Percentiles rank a stretch among this genome's conserved stretches.
phyloP scores from a whole-genome alignment of 2,329 filamentous ascomycete genomes.

The Diplodia corticola region DNA sequence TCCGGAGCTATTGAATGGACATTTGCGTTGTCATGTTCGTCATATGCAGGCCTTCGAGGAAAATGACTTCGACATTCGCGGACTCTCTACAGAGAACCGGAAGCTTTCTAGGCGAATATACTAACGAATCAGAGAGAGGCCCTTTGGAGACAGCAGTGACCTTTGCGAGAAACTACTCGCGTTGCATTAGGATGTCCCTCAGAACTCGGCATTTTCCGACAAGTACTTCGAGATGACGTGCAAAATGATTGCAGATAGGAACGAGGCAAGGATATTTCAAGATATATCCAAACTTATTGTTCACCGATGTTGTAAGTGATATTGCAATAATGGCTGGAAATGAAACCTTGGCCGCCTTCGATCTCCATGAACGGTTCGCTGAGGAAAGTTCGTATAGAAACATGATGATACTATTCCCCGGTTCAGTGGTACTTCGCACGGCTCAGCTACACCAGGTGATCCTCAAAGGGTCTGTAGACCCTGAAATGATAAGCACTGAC shows the following conservation, averaged over 20 bases:
- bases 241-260: neutral
- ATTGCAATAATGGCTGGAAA: neutral
- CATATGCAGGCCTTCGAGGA: too few relatives aligned
- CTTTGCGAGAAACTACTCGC: slow-evolving; percentile 37
- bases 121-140: slow-evolving; percentile 37
- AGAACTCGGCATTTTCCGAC: slow-evolving; percentile 41
- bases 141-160: slow-evolving; percentile 25
- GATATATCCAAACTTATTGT: slow-evolving; percentile 17
- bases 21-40: too few relatives aligned
- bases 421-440: neutral
- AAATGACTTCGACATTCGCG: slow-evolving; percentile 36
- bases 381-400: too few relatives aligned
- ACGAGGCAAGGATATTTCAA: neutral
- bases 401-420: too few relatives aligned
- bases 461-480: neutral
- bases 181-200: slow-evolving; percentile 34
- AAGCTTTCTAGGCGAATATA: slow-evolving; percentile 42
- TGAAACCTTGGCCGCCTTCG: neutral
- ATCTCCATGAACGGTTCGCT: neutral
- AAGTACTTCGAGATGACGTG: slow-evolving; percentile 40
- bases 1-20: too few relatives aligned
- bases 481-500: neutral
- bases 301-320: neutral
- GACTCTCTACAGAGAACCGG: slow-evolving; percentile 43
- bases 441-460: neutral